Evolutionary conservation across 129 eudicot species (phyloP).

Genomic region (Saussurea involucrata): DNA sequence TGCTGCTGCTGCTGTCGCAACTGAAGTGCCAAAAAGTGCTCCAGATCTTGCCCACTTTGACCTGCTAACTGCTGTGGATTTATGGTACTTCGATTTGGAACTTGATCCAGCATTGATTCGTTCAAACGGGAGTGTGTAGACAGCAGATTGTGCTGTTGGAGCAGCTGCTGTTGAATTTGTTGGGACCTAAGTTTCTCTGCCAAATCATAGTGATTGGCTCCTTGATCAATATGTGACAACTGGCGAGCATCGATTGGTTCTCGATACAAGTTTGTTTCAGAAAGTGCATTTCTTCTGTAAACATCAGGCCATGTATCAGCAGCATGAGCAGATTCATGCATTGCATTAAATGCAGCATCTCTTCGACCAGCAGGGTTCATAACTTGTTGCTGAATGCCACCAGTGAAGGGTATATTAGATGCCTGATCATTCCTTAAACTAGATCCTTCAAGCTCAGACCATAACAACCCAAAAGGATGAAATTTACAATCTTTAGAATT

Average conservation of each 20-base stretch:
- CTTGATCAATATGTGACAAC: slow-evolving; percentile 37
- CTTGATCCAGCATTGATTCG: slow-evolving; percentile 41
- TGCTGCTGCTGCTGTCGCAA: slow-evolving; percentile 56
- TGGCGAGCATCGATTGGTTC: slow-evolving; percentile 42
- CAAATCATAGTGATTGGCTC: slow-evolving; percentile 34
- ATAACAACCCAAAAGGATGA: slow-evolving; percentile 62
- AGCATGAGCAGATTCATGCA: slow-evolving; percentile 29
- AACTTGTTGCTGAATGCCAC: slow-evolving; percentile 29
- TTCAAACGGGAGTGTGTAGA: slow-evolving; percentile 41
- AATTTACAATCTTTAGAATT: slow-evolving; percentile 38
- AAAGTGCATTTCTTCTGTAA: slow-evolving; percentile 28
- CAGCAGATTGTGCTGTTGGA: slow-evolving; percentile 34
- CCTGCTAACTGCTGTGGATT: slow-evolving; percentile 47
- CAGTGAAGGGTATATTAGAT: slow-evolving; percentile 20
- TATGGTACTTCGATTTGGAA: slow-evolving; percentile 27
- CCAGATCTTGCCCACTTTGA: slow-evolving; percentile 45
- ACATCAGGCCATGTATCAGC: slow-evolving; percentile 44
- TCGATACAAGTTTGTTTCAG: slow-evolving; percentile 44
- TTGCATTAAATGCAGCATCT: slow-evolving; percentile 31
- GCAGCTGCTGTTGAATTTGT: slow-evolving; percentile 40
- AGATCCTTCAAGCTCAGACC: slow-evolving; percentile 73
- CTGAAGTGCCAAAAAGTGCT: slow-evolving; percentile 55
- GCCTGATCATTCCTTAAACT: slow-evolving; percentile 33
- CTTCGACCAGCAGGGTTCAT: slow-evolving; percentile 25
- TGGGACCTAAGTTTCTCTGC: slow-evolving; percentile 48